Evolutionary conservation across 176 grass and related monocot species (phyloP).

Genomic region (Oryza longistaminata): DNA sequence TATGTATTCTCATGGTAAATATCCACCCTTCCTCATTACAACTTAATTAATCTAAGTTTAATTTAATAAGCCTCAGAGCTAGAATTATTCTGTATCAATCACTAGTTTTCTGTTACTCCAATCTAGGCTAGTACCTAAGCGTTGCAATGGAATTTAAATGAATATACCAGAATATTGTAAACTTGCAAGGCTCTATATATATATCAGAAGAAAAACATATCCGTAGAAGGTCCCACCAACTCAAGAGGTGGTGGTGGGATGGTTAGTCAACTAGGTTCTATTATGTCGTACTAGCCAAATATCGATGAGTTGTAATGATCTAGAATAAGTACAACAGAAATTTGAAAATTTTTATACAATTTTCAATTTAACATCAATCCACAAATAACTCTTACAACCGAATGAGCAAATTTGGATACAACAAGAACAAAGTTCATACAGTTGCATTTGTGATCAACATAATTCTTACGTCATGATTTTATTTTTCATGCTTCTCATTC

Average conservation of each 20-base stretch:
- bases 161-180: background rate
- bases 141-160: background rate
- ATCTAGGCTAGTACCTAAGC: background rate
- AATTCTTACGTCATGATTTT: constrained; percentile 19
- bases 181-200: background rate
- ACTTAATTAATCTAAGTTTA: background rate
- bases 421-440: constrained; percentile 10
- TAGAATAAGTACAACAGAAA: background rate
- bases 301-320: background rate
- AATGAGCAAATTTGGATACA: background rate
- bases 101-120: constrained; percentile 12
- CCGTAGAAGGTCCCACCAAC: background rate
- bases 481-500: constrained; percentile 8
- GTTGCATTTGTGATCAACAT: constrained; percentile 8
- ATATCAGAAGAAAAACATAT: background rate
- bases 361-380: background rate
- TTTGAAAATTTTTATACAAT: background rate
- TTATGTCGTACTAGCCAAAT: background rate
- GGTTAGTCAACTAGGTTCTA: background rate
- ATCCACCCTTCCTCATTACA: background rate
- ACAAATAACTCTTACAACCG: too few species aligned
- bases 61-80: background rate
- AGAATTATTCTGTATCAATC: background rate
- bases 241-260: background rate
- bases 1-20: constrained; percentile 17